Conservation (phyloP, 257 asterid genomes). For the Linderniella brevidens region DNA sequence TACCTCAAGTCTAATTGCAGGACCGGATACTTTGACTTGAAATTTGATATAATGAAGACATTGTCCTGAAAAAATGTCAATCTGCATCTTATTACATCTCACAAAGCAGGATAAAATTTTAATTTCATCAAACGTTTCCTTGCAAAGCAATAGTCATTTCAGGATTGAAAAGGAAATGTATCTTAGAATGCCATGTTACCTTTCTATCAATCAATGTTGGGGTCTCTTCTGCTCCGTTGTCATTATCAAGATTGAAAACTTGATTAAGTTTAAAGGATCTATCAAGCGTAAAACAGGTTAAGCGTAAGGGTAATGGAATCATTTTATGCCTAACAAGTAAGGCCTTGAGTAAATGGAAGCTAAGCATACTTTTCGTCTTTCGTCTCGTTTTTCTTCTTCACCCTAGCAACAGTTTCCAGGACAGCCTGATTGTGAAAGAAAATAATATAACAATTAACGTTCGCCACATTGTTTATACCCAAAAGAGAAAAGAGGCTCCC, state of each 20-base stretch:
- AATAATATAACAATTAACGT: no score
- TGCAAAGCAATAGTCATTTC: no score
- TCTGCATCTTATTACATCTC: conserved; percentile 8
- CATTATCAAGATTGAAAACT: conserved; percentile 89
- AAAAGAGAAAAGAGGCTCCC: no score
- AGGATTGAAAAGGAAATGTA: not conserved
- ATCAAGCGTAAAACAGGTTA: conserved; percentile 10
- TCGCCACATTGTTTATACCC: no score
- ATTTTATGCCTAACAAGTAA: conserved; percentile 5
- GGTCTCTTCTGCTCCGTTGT: conserved; percentile 92
- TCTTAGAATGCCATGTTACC: conserved; percentile 24
- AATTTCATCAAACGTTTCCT: no score
- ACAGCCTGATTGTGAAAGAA: conserved; percentile 44
- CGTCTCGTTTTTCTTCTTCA: conserved; percentile 92
- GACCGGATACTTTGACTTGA: conserved; percentile 91
- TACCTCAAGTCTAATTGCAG: conserved; percentile 94
- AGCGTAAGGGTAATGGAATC: conserved; percentile 7
- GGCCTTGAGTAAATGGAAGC: conserved; percentile 7
- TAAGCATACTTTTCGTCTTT: conserved; percentile 72
- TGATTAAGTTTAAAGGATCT: conserved; percentile 74
- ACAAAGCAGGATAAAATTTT: not conserved
- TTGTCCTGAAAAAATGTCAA: conserved; percentile 49
- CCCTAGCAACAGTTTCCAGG: conserved; percentile 97
- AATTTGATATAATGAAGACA: conserved; percentile 87
- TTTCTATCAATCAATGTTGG: conserved; percentile 94